Evolutionary conservation across 768 basidiomycete species (phyloP), one percentile per base, ranked within the genome.

Genomic region (Hygrocybe coccinea): DNA sequence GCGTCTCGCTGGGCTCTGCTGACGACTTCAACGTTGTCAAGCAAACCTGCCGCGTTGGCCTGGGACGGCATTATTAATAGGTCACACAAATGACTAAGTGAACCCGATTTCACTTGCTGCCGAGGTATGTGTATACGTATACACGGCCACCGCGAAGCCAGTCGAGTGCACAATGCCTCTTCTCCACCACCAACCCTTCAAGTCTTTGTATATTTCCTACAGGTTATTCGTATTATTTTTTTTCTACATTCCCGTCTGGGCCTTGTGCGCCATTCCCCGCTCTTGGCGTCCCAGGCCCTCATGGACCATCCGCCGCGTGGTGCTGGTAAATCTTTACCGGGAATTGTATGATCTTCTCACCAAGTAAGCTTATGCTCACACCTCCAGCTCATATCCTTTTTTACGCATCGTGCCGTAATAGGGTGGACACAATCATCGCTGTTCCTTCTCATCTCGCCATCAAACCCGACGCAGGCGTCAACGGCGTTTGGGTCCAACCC

Each of bases 401-500:
- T 35, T 36, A 24, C 14, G n/a, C 22, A 7, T 43, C 5, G 2
- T 19, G 7, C 21, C n/a, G n/a, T n/a, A n/a, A n/a, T 22, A 46
- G 44, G 21, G 44, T 39, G 5, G 2, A 35, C 35, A 1, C 52
- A 41, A 19, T 53, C 50, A 21, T 24, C 39, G 9, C 19, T 48
- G 24, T 29, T 11, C 21, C 46, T 17, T 24, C 19, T 17, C 29
- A 25, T 21, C 25, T 43, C 11, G 19, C 8, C 29, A 15, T 63
- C 2, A 11, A 69, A 5, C 67, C 71, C 2, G 76, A 77, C 22
- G 54, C 61, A 15, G 70, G 66, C n/a, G 71, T 74, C 33, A 74
- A 76, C 46, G 80, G 79, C 12, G 67, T 80, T 22, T 83, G 81
- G 81, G 69, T 82, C 17, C 69, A 73, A 9, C 68, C 74, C 10